Base-by-base conservation (phyloP, 208 protist genomes). In the Kentomonas sorsogonicus region DNA sequence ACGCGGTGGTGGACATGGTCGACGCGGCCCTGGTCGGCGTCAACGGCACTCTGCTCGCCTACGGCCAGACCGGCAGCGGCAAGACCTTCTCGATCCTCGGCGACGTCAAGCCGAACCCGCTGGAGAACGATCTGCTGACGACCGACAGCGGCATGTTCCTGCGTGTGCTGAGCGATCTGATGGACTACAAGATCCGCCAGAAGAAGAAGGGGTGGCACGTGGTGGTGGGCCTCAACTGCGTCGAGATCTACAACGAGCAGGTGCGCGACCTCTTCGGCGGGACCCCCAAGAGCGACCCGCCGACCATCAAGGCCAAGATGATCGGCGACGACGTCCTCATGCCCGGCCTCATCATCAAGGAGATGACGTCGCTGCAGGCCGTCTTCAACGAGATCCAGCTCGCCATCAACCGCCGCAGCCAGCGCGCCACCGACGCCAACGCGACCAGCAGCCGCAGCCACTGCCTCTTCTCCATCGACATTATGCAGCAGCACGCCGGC, bases 1-100 rank as follows among this genome's bases (percentile, higher is more conserved):
- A 93, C 26, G 72, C 86, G 22, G 89, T 88, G 0, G 66, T 87
- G 44, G 72, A 80, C 36, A 83, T 87, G 58, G 87, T 96, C 25
- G 74, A 92, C 4, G 81, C 83, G 39, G 83, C 86, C 6, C 69
- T 97, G 4, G 70, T 83, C 16, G 91, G 89, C 47, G 75, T 77
- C 43, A 93, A 93, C 57, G 80, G 72, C 15, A 85, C 76, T 1
- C 62, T 96, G 1, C 69, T 95, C 18, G 83, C 88, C 10, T 97
- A 96, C 67, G 92, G 93, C 3, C 91, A 97, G 71, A 97, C 91
- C 0, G 89, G 94, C 15, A 85, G 77, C 20, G 95, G 95, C 34
- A 96, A 96, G 69, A 94, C 90, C 34, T 93, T 87, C 69, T 87
- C 79, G 2, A 73, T 94, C 15, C 72, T 96, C 3, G 86, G 88